Percentiles rank a stretch among this genome's conserved stretches.
phyloP scores from a whole-genome alignment of 1,284 basidiomycete species.

The Ceratobasidium sp. region DNA sequence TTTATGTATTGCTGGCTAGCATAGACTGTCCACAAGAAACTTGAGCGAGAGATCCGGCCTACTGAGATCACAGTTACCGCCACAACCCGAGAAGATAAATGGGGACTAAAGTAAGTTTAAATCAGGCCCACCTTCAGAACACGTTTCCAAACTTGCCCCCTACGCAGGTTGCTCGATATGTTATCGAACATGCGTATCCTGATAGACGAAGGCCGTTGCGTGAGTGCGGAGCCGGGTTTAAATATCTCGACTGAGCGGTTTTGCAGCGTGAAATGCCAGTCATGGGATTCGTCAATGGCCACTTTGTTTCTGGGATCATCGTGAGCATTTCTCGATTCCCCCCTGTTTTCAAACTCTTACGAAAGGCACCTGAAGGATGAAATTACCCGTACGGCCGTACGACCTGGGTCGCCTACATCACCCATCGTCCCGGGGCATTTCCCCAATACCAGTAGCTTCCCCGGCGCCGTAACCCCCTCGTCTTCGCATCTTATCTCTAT shows the following conservation, averaged over 20 bases:
- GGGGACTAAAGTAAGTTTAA: constrained; percentile 69
- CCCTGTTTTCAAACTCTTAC: background rate
- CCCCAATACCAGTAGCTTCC: constrained; percentile 1
- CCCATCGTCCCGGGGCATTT: constrained; percentile 24
- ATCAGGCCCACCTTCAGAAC: constrained; percentile 1
- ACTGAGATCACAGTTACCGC: constrained; percentile 65
- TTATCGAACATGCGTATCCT: constrained; percentile 66
- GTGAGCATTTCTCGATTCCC: constrained; percentile 57
- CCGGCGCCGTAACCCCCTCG: constrained; percentile 24
- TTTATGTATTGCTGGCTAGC: constrained; percentile 33
- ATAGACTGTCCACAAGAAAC: constrained; percentile 77
- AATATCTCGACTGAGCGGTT: background rate
- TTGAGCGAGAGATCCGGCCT: constrained; percentile 79
- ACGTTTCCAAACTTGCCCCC: background rate
- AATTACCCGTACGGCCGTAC: constrained; percentile 54
- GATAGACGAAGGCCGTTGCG: constrained; percentile 61
- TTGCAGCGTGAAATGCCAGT: constrained; percentile 76
- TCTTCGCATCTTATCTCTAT: constrained; percentile 63
- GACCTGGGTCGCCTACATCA: constrained; percentile 13
- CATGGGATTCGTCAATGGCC: constrained; percentile 69
- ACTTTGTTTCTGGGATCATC: constrained; percentile 71
- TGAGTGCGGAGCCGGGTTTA: constrained; percentile 50
- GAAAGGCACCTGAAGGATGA: constrained; percentile 61
- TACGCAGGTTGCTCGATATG: constrained; percentile 70
- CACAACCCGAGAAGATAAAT: constrained; percentile 70